Evolutionary conservation across 2,329 filamentous ascomycete species (phyloP), one percentile per base, ranked within the genome.

Genomic region (Venturiaceae sp.): DNA sequence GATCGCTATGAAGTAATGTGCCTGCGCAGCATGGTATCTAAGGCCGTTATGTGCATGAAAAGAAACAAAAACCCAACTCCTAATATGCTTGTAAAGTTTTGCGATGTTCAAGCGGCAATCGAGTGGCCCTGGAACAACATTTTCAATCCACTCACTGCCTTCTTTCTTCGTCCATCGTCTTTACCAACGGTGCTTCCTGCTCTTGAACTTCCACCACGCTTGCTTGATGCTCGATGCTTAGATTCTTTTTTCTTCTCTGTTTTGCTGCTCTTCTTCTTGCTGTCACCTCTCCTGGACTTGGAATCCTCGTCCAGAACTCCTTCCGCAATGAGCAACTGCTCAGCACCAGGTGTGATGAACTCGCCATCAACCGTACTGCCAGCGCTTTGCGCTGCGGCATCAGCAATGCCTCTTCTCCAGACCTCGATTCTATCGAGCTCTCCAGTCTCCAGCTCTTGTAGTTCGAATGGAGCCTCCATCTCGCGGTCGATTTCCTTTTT

Each of bases 331-430:
- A 73, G 13, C 76, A 76, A 26, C 73, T 75, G 66, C 9, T 72
- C 71, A 2, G 83, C 83, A 3, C 74, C 75, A 0, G 81, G 82
- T 3, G 83, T 86, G 67, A 86, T 80, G 68, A 84, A 84, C 65
- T 86, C 83, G 58, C 83, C 83, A 55, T 86, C 83, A 13, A 85
- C 83, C 30, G 80, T 84, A 4, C 82, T 85, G 26, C 80, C 82
- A 5, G 75, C 63, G 63, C 79, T 82, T 7, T 72, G 66, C 5
- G 76, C 79, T 62, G 80, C 79, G 16, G 74, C 73, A 58, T 85
- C 83, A 3, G 82, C 80, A 46, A 86, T 84, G 21, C 83, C 83
- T 33, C 83, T 77, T 53, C 83, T 77, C 83, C 83, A 86, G 59
- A 74, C 72, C 65, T 86, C 83, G 50, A 86, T 83, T 14, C 76